A percentile compares a stretch with the other conserved stretches of the same genome.
Evolutionary conservation across 164 flowering plant species (phyloP).

Genomic region (Umbellularia californica): DNA sequence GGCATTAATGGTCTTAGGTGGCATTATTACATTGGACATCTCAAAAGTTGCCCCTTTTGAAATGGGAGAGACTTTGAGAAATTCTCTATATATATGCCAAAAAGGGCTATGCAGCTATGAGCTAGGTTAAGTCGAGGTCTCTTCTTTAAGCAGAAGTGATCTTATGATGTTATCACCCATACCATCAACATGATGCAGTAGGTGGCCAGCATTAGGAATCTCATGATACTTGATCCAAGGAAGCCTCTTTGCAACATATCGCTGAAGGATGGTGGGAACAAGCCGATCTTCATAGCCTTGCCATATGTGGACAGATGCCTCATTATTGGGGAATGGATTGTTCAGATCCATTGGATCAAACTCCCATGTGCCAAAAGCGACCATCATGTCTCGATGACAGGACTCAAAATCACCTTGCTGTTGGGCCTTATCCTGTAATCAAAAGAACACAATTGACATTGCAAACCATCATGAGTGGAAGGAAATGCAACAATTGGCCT

Average conservation of each 20-base stretch:
- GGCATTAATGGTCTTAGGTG: no score
- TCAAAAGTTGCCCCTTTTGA: no score
- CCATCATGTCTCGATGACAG: constrained; percentile 27
- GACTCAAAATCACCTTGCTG: constrained; percentile 51
- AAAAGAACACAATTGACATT: not conserved
- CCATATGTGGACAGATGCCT: constrained; percentile 40
- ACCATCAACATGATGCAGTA: constrained; percentile 10
- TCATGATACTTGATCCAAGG: constrained; percentile 31
- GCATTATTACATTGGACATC: no score
- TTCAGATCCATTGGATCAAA: constrained; percentile 38
- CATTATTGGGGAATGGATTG: constrained; percentile 37
- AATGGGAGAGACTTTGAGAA: no score
- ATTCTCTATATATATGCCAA: no score
- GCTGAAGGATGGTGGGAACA: constrained; percentile 22
- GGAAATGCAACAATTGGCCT: no score
- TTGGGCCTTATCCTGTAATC: not conserved
- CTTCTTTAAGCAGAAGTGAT: constrained; percentile 3
- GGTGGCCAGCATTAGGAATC: constrained; percentile 21
- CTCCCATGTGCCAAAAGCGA: constrained; percentile 38
- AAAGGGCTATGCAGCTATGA: no score
- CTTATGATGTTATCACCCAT: constrained; percentile 17
- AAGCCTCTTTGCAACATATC: constrained; percentile 28
- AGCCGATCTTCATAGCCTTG: constrained; percentile 40
- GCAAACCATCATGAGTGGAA: not conserved
- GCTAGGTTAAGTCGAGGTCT: not conserved